A percentile compares a stretch with the other conserved stretches of the same genome.
Conservation (phyloP, 352 stramenopile species). For the Pythium sukuiense region DNA sequence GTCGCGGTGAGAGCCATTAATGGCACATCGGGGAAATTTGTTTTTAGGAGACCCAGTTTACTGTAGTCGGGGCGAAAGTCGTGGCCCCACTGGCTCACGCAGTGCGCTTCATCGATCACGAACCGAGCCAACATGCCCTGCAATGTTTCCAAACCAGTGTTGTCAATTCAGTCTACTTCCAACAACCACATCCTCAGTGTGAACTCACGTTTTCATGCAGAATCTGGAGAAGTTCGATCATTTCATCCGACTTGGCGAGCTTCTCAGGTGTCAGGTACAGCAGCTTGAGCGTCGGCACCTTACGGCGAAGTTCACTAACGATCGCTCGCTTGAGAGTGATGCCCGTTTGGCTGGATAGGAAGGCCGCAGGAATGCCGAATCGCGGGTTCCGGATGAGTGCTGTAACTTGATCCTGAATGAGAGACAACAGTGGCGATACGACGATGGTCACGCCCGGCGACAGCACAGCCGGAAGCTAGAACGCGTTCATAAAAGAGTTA, state of each 20-base stretch:
- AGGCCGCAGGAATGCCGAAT: conserved; percentile 66
- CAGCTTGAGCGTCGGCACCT: conserved; percentile 72
- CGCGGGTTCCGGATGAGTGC: conserved; percentile 64
- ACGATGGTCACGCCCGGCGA: conserved; percentile 89
- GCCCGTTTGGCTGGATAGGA: conserved; percentile 74
- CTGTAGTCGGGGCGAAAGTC: conserved; percentile 92
- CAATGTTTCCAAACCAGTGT: background rate
- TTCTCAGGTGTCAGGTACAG: conserved; percentile 97
- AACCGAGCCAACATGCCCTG: conserved; percentile 89
- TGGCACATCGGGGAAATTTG: conserved; percentile 88
- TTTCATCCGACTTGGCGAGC: conserved; percentile 74
- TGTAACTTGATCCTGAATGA: conserved; percentile 94
- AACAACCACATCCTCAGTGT: too few species aligned
- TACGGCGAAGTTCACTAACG: conserved; percentile 81
- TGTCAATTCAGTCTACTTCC: too few species aligned
- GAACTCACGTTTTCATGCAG: conserved; percentile 42
- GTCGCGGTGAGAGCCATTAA: conserved; percentile 93
- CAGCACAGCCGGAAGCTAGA: conserved; percentile 54
- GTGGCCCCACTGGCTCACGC: conserved; percentile 88
- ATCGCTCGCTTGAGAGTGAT: conserved; percentile 67
- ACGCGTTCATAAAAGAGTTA: background rate
- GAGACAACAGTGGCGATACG: conserved; percentile 91
- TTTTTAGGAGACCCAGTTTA: conserved; percentile 90
- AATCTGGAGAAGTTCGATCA: conserved; percentile 64
- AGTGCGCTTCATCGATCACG: conserved; percentile 94